Conservation (phyloP, 805 yeast genomes). For the Candida golubevii region DNA sequence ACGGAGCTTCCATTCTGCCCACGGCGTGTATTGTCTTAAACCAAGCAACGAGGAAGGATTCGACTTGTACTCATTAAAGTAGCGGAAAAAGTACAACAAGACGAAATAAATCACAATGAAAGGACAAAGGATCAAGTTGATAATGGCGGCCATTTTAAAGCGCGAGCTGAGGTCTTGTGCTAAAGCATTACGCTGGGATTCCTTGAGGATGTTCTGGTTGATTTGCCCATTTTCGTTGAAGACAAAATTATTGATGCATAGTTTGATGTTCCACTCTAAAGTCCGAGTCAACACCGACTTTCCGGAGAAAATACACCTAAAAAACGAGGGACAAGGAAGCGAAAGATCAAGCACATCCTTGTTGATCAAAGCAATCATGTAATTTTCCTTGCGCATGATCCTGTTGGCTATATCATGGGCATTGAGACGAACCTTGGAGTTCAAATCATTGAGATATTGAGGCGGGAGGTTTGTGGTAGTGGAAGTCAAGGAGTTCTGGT, state of each 20-base stretch:
- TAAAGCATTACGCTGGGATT: constrained; percentile 60
- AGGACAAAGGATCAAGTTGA: constrained; percentile 81
- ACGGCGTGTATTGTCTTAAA: constrained; percentile 81
- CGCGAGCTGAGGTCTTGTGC: constrained; percentile 70
- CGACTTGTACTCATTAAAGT: constrained; percentile 87
- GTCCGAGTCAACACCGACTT: constrained; percentile 66
- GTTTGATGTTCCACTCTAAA: constrained; percentile 88
- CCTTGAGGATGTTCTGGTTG: constrained; percentile 65
- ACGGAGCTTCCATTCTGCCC: constrained; percentile 91
- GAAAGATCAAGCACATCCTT: constrained; percentile 68
- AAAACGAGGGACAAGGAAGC: constrained; percentile 25
- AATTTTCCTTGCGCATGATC: constrained; percentile 93
- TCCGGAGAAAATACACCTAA: constrained; percentile 17
- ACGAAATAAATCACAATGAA: constrained; percentile 80
- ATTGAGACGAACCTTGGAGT: constrained; percentile 70
- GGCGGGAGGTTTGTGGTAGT: constrained; percentile 21
- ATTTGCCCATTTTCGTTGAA: constrained; percentile 83
- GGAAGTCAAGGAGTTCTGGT: constrained; percentile 71
- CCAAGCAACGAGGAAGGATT: constrained; percentile 76
- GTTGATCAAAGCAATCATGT: constrained; percentile 84
- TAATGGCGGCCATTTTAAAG: constrained; percentile 80
- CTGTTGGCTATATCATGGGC: constrained; percentile 95
- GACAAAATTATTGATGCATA: constrained; percentile 81
- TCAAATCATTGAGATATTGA: constrained; percentile 46
- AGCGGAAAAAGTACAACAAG: constrained; percentile 78